Conservation (phyloP, 768 basidiomycete species). For the Saitozyma sp. region DNA sequence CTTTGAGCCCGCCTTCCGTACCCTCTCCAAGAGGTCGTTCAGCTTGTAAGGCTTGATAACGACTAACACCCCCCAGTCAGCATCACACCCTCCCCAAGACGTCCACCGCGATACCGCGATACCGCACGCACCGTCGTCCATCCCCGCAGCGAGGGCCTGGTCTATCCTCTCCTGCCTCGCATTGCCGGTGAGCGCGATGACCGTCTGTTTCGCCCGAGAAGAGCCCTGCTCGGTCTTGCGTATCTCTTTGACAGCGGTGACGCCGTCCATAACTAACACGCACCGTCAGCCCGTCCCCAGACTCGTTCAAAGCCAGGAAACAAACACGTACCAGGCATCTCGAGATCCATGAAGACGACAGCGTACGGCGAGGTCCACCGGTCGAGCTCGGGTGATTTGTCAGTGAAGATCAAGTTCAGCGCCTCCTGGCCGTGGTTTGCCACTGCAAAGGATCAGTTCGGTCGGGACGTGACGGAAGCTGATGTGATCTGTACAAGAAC, state of each 20-base stretch:
- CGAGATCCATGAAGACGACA: slow-evolving; percentile 43
- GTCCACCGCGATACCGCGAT: not conserved
- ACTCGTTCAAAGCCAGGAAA: not conserved
- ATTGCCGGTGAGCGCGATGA: slow-evolving; percentile 46
- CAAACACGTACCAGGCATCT: slow-evolving; percentile 37
- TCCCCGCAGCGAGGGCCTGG: slow-evolving; percentile 35
- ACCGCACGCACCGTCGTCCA: slow-evolving; percentile 37
- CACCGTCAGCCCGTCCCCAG: too few relatives aligned
- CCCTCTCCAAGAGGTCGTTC: too few relatives aligned
- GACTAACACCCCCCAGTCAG: slow-evolving; percentile 2
- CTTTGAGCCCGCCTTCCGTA: too few relatives aligned
- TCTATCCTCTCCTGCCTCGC: slow-evolving; percentile 43
- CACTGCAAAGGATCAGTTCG: slow-evolving; percentile 9
- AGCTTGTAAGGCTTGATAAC: slow-evolving; percentile 35
- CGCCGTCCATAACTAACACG: slow-evolving; percentile 44
- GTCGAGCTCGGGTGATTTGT: slow-evolving; percentile 16
- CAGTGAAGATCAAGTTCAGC: slow-evolving; percentile 9
- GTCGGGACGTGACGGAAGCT: not conserved
- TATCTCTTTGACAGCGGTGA: slow-evolving; percentile 41
- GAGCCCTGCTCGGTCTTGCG: slow-evolving; percentile 33
- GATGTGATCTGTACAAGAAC: too few relatives aligned
- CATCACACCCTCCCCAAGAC: not conserved
- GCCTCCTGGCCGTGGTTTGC: slow-evolving; percentile 45
- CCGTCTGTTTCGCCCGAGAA: slow-evolving; percentile 22
- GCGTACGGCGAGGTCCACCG: slow-evolving; percentile 27